phyloP scores from a whole-genome alignment of 768 basidiomycete genomes.

The Kwoniella europaea region DNA sequence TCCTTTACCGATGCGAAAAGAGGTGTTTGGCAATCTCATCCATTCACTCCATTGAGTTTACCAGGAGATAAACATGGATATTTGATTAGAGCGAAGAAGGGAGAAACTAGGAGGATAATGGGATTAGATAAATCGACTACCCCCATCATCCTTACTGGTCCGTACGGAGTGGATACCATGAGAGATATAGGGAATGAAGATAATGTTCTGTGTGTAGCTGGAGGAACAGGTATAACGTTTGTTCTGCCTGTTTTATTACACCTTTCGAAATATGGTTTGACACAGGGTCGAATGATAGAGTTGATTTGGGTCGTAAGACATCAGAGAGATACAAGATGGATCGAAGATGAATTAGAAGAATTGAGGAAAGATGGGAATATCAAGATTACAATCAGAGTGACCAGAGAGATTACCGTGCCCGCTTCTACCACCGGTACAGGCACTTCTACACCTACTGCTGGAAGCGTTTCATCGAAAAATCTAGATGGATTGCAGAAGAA shows the following conservation, averaged over 20 bases:
- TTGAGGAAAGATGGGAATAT: conserved; percentile 24
- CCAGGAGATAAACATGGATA: conserved; percentile 31
- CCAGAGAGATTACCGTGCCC: conserved; percentile 20
- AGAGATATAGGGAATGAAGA: conserved; percentile 7
- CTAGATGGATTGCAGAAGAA: background rate
- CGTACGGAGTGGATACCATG: conserved; percentile 38
- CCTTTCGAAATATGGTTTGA: conserved; percentile 11
- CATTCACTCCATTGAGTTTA: conserved; percentile 38
- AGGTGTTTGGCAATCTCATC: conserved; percentile 45
- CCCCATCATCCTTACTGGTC: conserved; percentile 41
- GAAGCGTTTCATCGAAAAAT: conserved; percentile 10
- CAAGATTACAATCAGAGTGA: conserved; percentile 27
- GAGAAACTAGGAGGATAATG: conserved; percentile 37
- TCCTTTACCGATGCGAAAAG: conserved; percentile 24
- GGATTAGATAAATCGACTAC: conserved; percentile 10
- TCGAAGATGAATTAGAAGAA: conserved; percentile 30
- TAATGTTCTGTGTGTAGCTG: conserved; percentile 41
- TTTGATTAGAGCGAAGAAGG: conserved; percentile 34
- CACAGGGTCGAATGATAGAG: conserved; percentile 22
- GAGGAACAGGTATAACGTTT: conserved; percentile 39
- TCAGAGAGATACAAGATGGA: conserved; percentile 35
- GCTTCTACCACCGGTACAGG: background rate
- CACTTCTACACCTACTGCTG: background rate
- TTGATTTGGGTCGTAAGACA: conserved; percentile 42
- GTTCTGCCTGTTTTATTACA: conserved; percentile 39